Base-by-base conservation (phyloP, 2,329 filamentous ascomycete species). In the Calonectria fujianensis region DNA sequence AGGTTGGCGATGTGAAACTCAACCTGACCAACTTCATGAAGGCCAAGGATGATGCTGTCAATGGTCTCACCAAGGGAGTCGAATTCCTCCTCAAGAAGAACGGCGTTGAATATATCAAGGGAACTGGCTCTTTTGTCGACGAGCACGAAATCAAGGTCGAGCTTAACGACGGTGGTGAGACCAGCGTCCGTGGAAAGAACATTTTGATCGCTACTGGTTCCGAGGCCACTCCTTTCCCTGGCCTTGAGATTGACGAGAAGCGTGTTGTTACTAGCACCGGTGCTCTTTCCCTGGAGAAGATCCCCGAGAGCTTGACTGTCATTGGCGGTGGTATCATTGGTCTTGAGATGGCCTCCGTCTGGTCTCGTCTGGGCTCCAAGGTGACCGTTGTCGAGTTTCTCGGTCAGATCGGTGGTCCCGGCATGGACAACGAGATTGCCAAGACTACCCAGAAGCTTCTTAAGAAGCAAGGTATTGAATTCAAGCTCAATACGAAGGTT, bases 1-100 rank as follows among this genome's bases (percentile, higher is more conserved):
- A 98, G 84, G 97, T 99, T 81, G 94, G 94, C 84, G 95, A 98
- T 88, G 96, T 99, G 84, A 97, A 98, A 88, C 93, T 99, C 84
- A 98, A 99, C 90, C 91, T 99, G 59, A 87, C 90, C 82, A 93
- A 97, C 86, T 96, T 99, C 92, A 98, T 99, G 96, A 98, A 98
- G 90, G 96, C 97, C 74, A 99, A 99, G 90, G 96, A 99, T 68
- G 94, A 93, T 45, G 97, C 97, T 68, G 97, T 99, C 77, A 87
- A 89, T 51, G 93, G 96, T 65, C 89, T 99, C 80, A 99, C 97
- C 79, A 98, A 98, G 90, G 97, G 97, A 85, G 94, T 99, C 79
- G 97, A 99, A 87, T 99, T 96, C 85, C 90, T 99, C 77, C 94
- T 99, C 88, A 98, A 98, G 93, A 98, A 99, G 92, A 99, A 99